Evolutionary conservation across 106 monocot species (phyloP), one percentile per base, ranked within the genome.

Genomic region (Dendrobium huoshanense): DNA sequence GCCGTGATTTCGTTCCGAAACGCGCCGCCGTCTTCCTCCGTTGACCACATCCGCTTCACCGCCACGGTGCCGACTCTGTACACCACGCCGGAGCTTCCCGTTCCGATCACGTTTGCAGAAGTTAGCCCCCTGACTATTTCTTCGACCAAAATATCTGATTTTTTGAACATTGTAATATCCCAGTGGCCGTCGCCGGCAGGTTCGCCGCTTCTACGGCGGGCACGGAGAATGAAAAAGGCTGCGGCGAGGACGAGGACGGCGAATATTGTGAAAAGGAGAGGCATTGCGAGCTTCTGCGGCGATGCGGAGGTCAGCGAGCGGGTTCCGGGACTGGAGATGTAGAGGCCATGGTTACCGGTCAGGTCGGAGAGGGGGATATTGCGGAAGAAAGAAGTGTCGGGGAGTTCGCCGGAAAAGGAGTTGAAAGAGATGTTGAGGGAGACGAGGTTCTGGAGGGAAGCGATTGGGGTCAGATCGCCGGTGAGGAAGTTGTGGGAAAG

Each of bases 31-130:
- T 86, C 84, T 18, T 92, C 87, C 0, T 85, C 42, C 10, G 48
- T 15, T 40, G 93, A 80, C 98, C 98, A 98, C 95, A 98, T 91
- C 80, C 91, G 91, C 85, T 98, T 98, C 47, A 98, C 98, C 24
- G 98, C 98, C 7, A 98, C 48, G 6, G 78, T 80, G 1, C 79
- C 82, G 18, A 98, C 95, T 42, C 82, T 85, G 92, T 98, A 98
- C 10, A 98, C 98, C 11, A 98, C 91, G 2, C 98, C 98, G 1
- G 98, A 98, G 83, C 98, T 93, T 18, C 98, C 98, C 1, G 98
- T 93, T 3, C 98, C 98, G 25, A 98, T 89, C 22, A 95, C 94
- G 56, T 98, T 98, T 0, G 88, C 89, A 7, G 92, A 85, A 3
- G 91, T 95, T 72, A 98, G 65, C 9, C 81, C 75, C 8, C 85